phyloP scores from a whole-genome alignment of 306 rosid genomes.

The Carpinus fangiana region DNA sequence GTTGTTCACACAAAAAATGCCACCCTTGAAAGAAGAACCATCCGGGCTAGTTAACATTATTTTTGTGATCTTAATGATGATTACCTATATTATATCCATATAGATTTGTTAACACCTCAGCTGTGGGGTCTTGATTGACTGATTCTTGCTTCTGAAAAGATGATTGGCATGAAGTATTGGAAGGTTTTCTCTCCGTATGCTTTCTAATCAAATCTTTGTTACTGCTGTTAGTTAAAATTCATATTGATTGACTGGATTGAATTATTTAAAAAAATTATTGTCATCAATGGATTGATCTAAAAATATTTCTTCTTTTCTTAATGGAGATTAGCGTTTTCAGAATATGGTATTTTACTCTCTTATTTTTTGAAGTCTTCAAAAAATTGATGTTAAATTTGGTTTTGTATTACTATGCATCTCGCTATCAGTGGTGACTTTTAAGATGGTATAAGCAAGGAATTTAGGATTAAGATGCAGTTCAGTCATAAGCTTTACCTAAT shows the following conservation, averaged over 20 bases:
- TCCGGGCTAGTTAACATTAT: too few relatives aligned
- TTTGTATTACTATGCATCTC: not conserved
- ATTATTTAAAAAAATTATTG: not conserved
- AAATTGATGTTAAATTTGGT: not conserved
- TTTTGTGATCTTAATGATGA: not conserved
- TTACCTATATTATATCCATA: not conserved
- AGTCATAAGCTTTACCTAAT: not conserved
- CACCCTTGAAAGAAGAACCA: too few relatives aligned
- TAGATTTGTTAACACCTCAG: not conserved
- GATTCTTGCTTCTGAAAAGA: not conserved
- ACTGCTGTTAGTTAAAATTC: not conserved
- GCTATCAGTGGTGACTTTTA: not conserved
- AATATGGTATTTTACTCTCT: not conserved
- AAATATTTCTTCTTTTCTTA: not conserved
- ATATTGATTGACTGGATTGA: not conserved
- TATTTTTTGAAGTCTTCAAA: not conserved
- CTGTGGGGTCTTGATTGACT: not conserved
- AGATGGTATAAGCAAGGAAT: too few relatives aligned
- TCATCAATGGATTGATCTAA: not conserved
- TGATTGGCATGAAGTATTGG: not conserved
- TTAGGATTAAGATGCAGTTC: not conserved
- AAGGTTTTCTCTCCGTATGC: not conserved
- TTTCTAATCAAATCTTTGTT: not conserved
- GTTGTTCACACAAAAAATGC: too few relatives aligned
- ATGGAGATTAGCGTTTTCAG: not conserved